Evolutionary conservation across 768 basidiomycete species (phyloP).

Genomic region (Tulasnella sp.): DNA sequence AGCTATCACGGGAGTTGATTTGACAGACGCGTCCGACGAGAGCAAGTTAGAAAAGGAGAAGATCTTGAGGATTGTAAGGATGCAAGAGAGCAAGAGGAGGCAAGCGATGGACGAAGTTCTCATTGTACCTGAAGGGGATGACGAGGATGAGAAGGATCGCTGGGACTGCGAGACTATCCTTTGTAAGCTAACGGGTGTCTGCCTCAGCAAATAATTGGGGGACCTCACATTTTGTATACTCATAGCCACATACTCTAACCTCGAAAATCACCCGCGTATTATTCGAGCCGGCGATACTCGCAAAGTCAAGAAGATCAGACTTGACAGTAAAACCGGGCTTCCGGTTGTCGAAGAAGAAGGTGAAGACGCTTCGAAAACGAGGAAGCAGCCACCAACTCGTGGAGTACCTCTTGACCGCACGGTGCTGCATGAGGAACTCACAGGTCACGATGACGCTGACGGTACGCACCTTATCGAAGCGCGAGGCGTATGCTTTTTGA

Average conservation of each 20-base stretch:
- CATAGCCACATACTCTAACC: constrained; percentile 87
- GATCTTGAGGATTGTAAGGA: constrained; percentile 30
- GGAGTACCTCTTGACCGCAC: not conserved
- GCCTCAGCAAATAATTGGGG: not conserved
- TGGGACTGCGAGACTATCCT: constrained; percentile 98
- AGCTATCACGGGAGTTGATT: constrained; percentile 59
- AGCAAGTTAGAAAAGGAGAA: constrained; percentile 20
- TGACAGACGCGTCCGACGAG: constrained; percentile 19
- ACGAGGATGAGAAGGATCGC: constrained; percentile 45
- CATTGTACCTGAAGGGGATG: constrained; percentile 39
- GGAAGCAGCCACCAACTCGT: constrained; percentile 17
- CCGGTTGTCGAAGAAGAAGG: constrained; percentile 37
- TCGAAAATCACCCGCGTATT: constrained; percentile 91
- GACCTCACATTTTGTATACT: not conserved
- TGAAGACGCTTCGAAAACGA: constrained; percentile 20
- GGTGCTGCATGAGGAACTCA: constrained; percentile 4
- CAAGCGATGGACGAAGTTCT: constrained; percentile 33
- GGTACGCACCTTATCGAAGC: not conserved
- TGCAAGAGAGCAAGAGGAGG: constrained; percentile 26
- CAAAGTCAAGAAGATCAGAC: constrained; percentile 47
- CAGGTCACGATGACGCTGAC: constrained; percentile 16
- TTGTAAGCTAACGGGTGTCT: too few relatives aligned
- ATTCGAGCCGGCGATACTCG: constrained; percentile 55
- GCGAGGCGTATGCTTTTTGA: not conserved
- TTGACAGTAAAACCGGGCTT: constrained; percentile 70